Evolutionary conservation across 2,329 filamentous ascomycete genomes (phyloP).

Genomic region (Alternaria gansuensis): DNA sequence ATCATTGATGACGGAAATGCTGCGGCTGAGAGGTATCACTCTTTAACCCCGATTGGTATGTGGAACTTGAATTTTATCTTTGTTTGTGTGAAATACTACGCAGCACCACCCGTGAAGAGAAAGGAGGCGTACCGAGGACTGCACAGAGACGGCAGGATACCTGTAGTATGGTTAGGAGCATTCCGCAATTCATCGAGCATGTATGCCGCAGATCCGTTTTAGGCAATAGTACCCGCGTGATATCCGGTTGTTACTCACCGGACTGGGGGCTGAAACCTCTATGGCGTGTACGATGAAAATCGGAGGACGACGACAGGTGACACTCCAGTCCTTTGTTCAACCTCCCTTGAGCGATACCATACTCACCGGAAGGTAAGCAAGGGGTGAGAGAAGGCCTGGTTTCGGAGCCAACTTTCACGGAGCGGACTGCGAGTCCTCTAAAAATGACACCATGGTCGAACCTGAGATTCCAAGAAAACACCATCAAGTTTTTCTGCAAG

Average conservation of each 20-base stretch:
- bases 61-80: background rate
- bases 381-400: background rate
- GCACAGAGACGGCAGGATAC: background rate
- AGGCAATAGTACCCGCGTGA: conserved; percentile 1
- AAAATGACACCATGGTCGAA: no score
- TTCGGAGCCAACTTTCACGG: background rate
- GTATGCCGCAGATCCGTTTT: background rate
- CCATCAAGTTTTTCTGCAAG: no score
- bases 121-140: background rate
- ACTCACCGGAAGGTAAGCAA: background rate
- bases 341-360: background rate
- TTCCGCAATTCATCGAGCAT: no score
- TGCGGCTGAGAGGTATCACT: background rate
- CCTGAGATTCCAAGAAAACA: no score
- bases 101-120: background rate
- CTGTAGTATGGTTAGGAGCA: no score
- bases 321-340: background rate
- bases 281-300: background rate
- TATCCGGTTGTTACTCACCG: background rate
- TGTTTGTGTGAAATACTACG: background rate
- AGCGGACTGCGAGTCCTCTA: background rate
- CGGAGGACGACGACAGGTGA: background rate
- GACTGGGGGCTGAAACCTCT: background rate
- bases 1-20: background rate
- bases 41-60: background rate